Conservation (phyloP, 768 basidiomycete species). For the Russula emetica region DNA sequence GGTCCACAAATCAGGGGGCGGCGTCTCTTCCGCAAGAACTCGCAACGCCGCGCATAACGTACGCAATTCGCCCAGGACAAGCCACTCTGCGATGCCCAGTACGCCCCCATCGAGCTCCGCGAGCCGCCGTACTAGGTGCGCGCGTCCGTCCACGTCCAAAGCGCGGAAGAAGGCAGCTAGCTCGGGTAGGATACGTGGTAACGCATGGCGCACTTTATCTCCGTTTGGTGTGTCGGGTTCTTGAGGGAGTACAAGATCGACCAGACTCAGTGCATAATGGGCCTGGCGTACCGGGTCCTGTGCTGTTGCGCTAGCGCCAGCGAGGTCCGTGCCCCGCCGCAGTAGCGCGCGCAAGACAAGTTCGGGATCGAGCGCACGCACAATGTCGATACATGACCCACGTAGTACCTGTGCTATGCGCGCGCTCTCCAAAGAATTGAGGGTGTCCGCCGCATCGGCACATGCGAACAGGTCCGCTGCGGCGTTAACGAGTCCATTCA, state of each 20-base stretch:
- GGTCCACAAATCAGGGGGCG: conserved; percentile 31
- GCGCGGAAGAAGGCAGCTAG: conserved; percentile 51
- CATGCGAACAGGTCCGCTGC: conserved; percentile 55
- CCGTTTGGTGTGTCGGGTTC: conserved; percentile 14
- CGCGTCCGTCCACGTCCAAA: conserved; percentile 49
- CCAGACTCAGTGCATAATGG: conserved; percentile 50
- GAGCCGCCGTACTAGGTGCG: conserved; percentile 51
- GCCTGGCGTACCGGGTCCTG: conserved; percentile 57
- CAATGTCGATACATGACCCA: conserved; percentile 49
- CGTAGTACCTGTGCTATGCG: conserved; percentile 44
- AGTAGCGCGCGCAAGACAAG: conserved; percentile 55
- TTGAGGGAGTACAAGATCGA: conserved; percentile 54
- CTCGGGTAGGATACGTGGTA: conserved; percentile 56
- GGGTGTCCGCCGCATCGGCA: conserved; percentile 43
- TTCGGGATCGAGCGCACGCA: conserved; percentile 46
- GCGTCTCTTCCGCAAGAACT: conserved; percentile 38
- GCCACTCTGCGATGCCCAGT: conserved; percentile 63
- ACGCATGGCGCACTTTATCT: conserved; percentile 48
- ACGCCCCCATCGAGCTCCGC: conserved; percentile 52
- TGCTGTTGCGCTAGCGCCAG: conserved; percentile 29
- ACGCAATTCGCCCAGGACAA: conserved; percentile 60
- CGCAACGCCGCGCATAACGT: conserved; percentile 57
- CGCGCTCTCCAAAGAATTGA: conserved; percentile 40
- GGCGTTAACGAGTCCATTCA: conserved; percentile 43
- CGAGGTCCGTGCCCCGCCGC: conserved; percentile 40